Conservation (phyloP, 805 yeast genomes). For the Wickerhamomyces mucosus region DNA sequence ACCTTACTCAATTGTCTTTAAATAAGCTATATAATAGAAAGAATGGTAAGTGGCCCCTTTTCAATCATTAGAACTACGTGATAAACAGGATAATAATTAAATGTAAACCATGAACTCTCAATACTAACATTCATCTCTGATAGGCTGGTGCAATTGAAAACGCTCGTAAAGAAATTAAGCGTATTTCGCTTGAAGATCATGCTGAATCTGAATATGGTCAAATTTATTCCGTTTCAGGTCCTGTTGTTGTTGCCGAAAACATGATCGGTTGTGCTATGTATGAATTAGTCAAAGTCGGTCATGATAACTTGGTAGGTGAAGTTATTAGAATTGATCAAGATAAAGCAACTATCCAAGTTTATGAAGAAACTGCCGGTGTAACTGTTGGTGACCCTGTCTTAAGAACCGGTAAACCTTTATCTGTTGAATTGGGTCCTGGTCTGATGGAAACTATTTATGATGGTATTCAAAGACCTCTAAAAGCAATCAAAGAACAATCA, state of each 20-base stretch:
- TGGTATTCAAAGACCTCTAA: slow-evolving; percentile 98
- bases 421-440: slow-evolving; percentile 99
- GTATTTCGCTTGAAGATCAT: slow-evolving; percentile 67
- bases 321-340: slow-evolving; percentile 95
- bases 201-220: slow-evolving; percentile 78
- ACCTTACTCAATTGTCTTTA: too few species aligned
- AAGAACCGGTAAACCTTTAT: slow-evolving; percentile 97
- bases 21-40: too few species aligned
- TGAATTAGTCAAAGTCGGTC: slow-evolving; percentile 97
- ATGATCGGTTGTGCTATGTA: slow-evolving; percentile 99
- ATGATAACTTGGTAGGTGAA: slow-evolving; percentile 94
- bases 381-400: slow-evolving; percentile 98
- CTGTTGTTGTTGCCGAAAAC: slow-evolving; percentile 95
- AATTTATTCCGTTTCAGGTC: slow-evolving; percentile 94
- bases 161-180: slow-evolving; percentile 89
- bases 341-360: slow-evolving; percentile 97
- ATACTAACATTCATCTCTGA: slow-evolving; percentile 1
- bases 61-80: background rate
- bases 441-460: slow-evolving; percentile 98
- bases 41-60: slow-evolving; percentile 1
- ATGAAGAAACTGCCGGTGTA: slow-evolving; percentile 98
- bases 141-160: slow-evolving; percentile 95
- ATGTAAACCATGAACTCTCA: too few species aligned
- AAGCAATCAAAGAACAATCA: slow-evolving; percentile 79
- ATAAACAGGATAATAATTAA: too few species aligned